Conservation (phyloP, 1,284 basidiomycete genomes). For the Microbotryomycetes sp. region DNA sequence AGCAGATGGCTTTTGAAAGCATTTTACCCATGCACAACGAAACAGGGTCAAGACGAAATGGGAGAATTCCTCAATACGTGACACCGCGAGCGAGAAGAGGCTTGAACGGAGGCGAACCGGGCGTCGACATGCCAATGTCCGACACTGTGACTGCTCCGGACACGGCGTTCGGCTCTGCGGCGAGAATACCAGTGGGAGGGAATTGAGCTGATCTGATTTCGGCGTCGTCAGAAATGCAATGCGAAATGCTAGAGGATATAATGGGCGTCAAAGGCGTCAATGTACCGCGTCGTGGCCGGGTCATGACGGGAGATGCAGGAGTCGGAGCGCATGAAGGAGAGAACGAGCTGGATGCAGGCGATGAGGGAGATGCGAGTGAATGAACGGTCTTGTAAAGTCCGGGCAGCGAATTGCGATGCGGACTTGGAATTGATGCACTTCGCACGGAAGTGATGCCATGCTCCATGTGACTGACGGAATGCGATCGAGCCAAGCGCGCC, state of each 20-base stretch:
- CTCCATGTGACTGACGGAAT: conserved; percentile 14
- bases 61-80: background rate
- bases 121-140: too few relatives aligned
- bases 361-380: background rate
- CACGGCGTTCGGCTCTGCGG: too few relatives aligned
- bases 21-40: too few relatives aligned
- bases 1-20: too few relatives aligned
- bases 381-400: background rate
- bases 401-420: conserved; percentile 7
- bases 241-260: background rate
- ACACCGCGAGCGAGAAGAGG: background rate
- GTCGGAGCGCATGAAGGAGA: background rate
- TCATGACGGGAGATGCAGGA: background rate
- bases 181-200: background rate
- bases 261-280: conserved; percentile 1
- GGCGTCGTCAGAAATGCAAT: too few relatives aligned
- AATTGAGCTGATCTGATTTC: too few relatives aligned
- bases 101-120: background rate
- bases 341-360: background rate
- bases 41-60: too few relatives aligned
- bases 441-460: conserved; percentile 1
- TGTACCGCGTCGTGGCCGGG: background rate
- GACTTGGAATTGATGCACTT: background rate
- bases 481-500: conserved; percentile 13
- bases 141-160: too few relatives aligned